A percentile compares a stretch with the other conserved stretches of the same genome.
Evolutionary conservation across 1,284 basidiomycete genomes (phyloP).

Genomic region (Xanthoconium separans): DNA sequence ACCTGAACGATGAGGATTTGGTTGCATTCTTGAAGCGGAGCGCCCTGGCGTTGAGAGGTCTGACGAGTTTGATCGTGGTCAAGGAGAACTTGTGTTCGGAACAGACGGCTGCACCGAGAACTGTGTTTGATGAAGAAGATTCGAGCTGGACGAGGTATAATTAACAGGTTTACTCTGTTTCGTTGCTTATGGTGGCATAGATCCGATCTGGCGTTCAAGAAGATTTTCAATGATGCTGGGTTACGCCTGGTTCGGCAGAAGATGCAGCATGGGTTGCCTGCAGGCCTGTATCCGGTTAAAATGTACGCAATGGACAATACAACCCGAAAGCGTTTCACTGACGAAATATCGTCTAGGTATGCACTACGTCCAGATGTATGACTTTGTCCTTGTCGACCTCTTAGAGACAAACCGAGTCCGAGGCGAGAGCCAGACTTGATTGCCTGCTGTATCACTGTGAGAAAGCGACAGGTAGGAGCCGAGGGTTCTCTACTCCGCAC

Average conservation of each 20-base stretch:
- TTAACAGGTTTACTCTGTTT: not conserved
- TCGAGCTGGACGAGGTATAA: slow-evolving; percentile 81
- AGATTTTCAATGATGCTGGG: slow-evolving; percentile 68
- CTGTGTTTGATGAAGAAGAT: slow-evolving; percentile 83
- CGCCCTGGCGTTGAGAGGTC: slow-evolving; percentile 51
- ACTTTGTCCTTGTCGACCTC: not conserved
- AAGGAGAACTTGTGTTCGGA: slow-evolving; percentile 90
- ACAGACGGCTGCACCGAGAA: slow-evolving; percentile 48
- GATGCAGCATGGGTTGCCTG: slow-evolving; percentile 77
- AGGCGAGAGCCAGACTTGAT: not conserved
- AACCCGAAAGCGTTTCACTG: not conserved
- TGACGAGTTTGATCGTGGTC: slow-evolving; percentile 69
- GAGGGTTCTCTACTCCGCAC: too few species aligned
- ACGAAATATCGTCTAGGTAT: slow-evolving; percentile 46
- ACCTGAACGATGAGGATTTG: slow-evolving; percentile 77
- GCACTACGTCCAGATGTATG: slow-evolving; percentile 38
- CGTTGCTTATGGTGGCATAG: slow-evolving; percentile 41
- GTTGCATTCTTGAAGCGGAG: slow-evolving; percentile 71
- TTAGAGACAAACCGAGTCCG: not conserved
- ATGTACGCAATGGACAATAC: slow-evolving; percentile 56
- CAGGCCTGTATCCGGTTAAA: slow-evolving; percentile 79
- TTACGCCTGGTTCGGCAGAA: slow-evolving; percentile 68
- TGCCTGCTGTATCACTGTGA: not conserved
- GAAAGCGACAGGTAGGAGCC: not conserved
- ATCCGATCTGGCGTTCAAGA: slow-evolving; percentile 82